Conservation (phyloP, 129 eudicot species). For the Rutidosis leptorrhynchoides region DNA sequence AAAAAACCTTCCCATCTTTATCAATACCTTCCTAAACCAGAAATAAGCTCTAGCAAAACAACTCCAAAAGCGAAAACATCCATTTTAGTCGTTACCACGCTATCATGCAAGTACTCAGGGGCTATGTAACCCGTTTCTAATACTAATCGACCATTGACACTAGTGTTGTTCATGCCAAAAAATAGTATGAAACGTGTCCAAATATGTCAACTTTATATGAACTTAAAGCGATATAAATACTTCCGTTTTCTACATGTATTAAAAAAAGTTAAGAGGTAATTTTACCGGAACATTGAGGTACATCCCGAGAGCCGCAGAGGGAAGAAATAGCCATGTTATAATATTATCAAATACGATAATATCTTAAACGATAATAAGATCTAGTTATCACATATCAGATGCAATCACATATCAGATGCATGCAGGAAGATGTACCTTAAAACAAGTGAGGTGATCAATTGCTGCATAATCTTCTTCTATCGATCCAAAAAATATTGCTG, state of each 20-base stretch:
- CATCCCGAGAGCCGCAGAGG: conserved; percentile 81
- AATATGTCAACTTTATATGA: background rate
- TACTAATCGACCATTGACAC: background rate
- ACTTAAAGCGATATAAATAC: background rate
- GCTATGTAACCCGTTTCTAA: conserved; percentile 32
- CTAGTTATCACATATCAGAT: conserved; percentile 1
- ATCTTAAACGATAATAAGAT: conserved; percentile 1
- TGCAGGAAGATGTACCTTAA: conserved; percentile 58
- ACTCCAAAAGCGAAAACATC: conserved; percentile 89
- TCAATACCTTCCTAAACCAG: conserved; percentile 64
- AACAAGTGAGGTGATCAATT: conserved; percentile 74
- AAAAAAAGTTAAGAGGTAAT: conserved; percentile 10
- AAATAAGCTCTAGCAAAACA: conserved; percentile 75
- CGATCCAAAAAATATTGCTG: conserved; percentile 79
- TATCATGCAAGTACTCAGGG: conserved; percentile 76
- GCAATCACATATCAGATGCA: too few species aligned
- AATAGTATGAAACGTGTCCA: background rate
- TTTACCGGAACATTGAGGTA: conserved; percentile 82
- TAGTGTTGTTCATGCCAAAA: too few species aligned
- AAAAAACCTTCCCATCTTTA: conserved; percentile 60
- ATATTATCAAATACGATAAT: conserved; percentile 18
- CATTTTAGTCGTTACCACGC: conserved; percentile 76
- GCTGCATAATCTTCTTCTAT: conserved; percentile 80
- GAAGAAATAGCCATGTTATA: conserved; percentile 93
- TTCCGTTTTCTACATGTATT: background rate